Base-by-base conservation (phyloP, 23 red algal genomes). In the Cyanidium caldarium region DNA sequence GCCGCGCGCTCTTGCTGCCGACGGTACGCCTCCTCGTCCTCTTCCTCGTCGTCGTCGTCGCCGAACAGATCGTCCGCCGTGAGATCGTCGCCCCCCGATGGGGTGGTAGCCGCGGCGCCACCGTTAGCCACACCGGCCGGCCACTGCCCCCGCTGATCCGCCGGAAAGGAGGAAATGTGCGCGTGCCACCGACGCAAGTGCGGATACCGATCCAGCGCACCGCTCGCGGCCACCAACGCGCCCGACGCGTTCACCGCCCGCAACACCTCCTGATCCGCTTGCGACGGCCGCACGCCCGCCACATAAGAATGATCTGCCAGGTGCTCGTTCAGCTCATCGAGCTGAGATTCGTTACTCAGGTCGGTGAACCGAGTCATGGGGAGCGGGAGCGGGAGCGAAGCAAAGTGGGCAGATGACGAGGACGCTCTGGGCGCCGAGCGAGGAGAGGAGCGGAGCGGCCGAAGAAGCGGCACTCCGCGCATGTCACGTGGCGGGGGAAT, bases 1-100 rank as follows among this genome's bases (percentile, higher is more conserved):
- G 74, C 65, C 21, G 78, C 78, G 16, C 78, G 68, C 33, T 57
- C 46, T 35, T 82, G 65, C 39, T 82, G 78, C 19, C 40, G 43
- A 35, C 39, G 56, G 23, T 72, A 73, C 61, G 78, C 78, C 51
- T 82, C 78, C 70, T 70, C 78, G 0, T 75, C 71, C 31, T 16
- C 21, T 5, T 72, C 78, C 31, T 70, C 65, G 30, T 82, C 78
- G n/a, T n/a, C n/a, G 37, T 70, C 39, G 43, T 70, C 67, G 3
- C 37, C 78, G 51, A 82, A 82, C 29, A 82, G 78, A 70, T 82
- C 78, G 26, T 82, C 78, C 38, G 65, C 78, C 2, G 37, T 35
- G 46, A 72, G 38, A 38, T 34, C 34, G 23, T 20, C 2, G 37
- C 19, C 0, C 28, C 45, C 56, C 1, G 29, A 34, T 26, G 35